Conservation (phyloP, 441 rosid genomes). For the Erodium moschatum region DNA sequence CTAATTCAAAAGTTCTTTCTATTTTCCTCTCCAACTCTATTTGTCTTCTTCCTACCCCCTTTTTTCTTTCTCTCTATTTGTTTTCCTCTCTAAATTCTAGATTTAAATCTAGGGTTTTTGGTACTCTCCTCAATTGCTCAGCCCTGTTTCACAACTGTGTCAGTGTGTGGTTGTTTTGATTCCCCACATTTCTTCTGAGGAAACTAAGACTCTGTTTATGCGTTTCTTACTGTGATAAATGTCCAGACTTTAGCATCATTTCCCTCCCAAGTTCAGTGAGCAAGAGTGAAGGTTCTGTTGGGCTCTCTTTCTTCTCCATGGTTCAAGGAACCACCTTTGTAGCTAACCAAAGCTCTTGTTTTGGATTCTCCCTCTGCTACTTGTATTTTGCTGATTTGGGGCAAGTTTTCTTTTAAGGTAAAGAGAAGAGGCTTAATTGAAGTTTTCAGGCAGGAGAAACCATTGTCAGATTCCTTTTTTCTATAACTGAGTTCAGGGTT, state of each 20-base stretch:
- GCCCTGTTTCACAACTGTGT: background rate
- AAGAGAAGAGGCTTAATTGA: too few species aligned
- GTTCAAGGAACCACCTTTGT: too few species aligned
- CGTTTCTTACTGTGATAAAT: conserved; percentile 21
- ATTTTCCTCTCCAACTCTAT: conserved; percentile 15
- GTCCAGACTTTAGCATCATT: conserved; percentile 19
- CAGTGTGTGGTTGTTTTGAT: conserved; percentile 2
- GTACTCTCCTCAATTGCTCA: conserved; percentile 4
- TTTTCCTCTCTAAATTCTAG: conserved; percentile 48
- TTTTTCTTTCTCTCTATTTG: conserved; percentile 30
- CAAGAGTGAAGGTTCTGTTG: conserved; percentile 18
- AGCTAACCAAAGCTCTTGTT: conserved; percentile 22
- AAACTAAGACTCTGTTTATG: background rate
- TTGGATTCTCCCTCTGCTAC: conserved; percentile 22
- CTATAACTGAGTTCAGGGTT: too few species aligned
- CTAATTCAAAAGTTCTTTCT: conserved; percentile 28
- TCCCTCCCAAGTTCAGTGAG: conserved; percentile 17
- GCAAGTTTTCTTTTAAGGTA: background rate
- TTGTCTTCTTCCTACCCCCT: conserved; percentile 24
- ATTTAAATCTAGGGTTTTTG: conserved; percentile 48
- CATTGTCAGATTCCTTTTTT: too few species aligned
- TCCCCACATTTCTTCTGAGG: conserved; percentile 8
- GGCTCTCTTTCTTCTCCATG: too few species aligned
- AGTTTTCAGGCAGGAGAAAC: too few species aligned
- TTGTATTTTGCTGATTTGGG: conserved; percentile 22